phyloP scores from a whole-genome alignment of 257 asterid species.

The Jaltomata sinuosa region DNA sequence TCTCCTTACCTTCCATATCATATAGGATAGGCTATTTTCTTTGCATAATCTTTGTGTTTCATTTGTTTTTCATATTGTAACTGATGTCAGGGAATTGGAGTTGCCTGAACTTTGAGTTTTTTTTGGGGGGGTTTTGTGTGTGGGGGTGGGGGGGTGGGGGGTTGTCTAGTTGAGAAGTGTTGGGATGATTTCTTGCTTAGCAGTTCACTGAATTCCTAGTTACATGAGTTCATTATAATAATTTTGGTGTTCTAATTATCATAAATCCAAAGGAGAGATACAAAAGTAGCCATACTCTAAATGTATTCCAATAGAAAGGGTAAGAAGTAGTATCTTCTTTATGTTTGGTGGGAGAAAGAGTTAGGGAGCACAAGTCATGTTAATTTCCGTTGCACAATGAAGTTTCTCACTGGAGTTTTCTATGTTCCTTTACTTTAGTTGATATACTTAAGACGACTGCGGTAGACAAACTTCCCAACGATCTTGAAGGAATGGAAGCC shows the following conservation, averaged over 20 bases:
- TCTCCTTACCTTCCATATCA: neutral
- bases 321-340: neutral
- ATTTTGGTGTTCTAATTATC: neutral
- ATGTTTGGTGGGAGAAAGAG: neutral
- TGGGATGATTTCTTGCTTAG: neutral
- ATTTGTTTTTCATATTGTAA: neutral
- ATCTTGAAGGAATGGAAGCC: constrained; percentile 95
- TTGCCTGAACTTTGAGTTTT: neutral
- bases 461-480: constrained; percentile 85
- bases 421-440: constrained; percentile 31
- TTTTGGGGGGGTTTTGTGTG: too few species aligned
- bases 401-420: neutral
- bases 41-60: neutral
- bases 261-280: neutral
- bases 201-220: neutral
- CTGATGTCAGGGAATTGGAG: neutral
- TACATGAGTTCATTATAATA: neutral
- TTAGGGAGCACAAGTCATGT: neutral
- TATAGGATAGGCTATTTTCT: neutral
- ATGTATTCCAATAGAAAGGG: neutral
- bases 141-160: neutral
- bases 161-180: neutral
- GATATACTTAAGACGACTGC: constrained; percentile 72
- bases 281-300: neutral
- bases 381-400: neutral